Percentiles rank a stretch among this genome's conserved stretches.
Conservation (phyloP, 2,329 filamentous ascomycete species). For the Epichloe coenophiala region DNA sequence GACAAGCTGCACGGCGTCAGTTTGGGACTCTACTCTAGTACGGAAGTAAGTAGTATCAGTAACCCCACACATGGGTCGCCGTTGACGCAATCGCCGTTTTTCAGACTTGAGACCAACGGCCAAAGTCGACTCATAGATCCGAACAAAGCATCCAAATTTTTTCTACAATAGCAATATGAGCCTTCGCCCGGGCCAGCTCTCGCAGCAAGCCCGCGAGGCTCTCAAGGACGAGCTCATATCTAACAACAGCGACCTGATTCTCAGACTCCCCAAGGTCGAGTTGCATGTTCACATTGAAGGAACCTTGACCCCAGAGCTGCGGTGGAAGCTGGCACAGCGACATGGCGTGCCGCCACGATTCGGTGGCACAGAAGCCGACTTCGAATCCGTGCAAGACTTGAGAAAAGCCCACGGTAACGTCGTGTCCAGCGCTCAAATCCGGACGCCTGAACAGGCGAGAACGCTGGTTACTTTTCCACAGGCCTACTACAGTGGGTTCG, state of each 20-base stretch:
- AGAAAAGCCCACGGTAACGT: constrained; percentile 45
- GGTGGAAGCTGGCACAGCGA: constrained; percentile 52
- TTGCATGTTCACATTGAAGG: constrained; percentile 71
- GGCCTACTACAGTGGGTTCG: constrained; percentile 66
- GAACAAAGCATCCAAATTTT: too few species aligned
- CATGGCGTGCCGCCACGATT: constrained; percentile 50
- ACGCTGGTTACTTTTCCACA: constrained; percentile 42
- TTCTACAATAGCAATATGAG: neutral
- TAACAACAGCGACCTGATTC: neutral
- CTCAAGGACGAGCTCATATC: neutral
- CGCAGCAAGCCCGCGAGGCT: neutral
- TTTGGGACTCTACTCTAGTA: too few species aligned
- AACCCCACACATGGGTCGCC: too few species aligned
- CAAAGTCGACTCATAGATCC: too few species aligned
- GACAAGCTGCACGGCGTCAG: too few species aligned
- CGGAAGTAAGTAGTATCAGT: neutral
- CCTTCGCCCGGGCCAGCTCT: neutral
- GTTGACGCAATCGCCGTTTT: too few species aligned
- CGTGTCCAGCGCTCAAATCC: constrained; percentile 40
- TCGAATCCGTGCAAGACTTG: constrained; percentile 37
- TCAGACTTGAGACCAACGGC: too few species aligned
- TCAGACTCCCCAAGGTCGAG: constrained; percentile 56
- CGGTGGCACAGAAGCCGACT: constrained; percentile 18
- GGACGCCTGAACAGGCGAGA: constrained; percentile 24
- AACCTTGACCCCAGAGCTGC: constrained; percentile 50